Percentiles rank a stretch among this genome's conserved stretches.
Evolutionary conservation across 2,329 filamentous ascomycete species (phyloP).

Genomic region (Penicillium italicum): DNA sequence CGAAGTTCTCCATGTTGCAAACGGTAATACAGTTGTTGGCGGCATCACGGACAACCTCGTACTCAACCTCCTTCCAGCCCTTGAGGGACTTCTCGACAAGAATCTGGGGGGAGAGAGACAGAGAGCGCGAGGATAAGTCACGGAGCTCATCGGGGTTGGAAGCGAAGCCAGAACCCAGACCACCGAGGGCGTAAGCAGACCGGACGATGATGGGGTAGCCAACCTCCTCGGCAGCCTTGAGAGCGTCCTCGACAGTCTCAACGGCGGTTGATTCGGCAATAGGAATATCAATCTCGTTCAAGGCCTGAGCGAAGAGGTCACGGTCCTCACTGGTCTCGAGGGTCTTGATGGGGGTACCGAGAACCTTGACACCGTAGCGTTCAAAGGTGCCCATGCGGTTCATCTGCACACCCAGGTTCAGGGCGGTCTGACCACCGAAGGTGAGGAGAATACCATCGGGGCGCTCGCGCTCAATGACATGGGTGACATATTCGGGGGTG

Average conservation of each 20-base stretch:
- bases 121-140: conserved; percentile 85
- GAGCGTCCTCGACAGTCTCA: conserved; percentile 82
- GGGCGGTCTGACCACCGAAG: conserved; percentile 93
- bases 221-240: conserved; percentile 78
- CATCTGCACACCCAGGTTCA: conserved; percentile 97
- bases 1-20: conserved; percentile 99
- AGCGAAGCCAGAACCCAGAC: conserved; percentile 93
- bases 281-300: conserved; percentile 96
- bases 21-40: conserved; percentile 99
- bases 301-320: conserved; percentile 90
- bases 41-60: conserved; percentile 94
- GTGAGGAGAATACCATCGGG: conserved; percentile 97
- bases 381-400: conserved; percentile 93
- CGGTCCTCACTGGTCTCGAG: conserved; percentile 93
- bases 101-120: conserved; percentile 93
- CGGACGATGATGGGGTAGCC: conserved; percentile 98
- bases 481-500: conserved; percentile 93
- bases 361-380: conserved; percentile 89
- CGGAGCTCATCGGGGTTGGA: conserved; percentile 90
- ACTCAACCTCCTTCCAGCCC: conserved; percentile 99
- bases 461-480: conserved; percentile 93
- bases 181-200: conserved; percentile 92
- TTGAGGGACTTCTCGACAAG: conserved; percentile 97
- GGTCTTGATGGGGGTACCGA: conserved; percentile 91
- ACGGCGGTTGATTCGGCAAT: conserved; percentile 96